Evolutionary conservation across 2,329 filamentous ascomycete species (phyloP), one percentile per base, ranked within the genome.

Genomic region (Erysiphe neolycopersici): DNA sequence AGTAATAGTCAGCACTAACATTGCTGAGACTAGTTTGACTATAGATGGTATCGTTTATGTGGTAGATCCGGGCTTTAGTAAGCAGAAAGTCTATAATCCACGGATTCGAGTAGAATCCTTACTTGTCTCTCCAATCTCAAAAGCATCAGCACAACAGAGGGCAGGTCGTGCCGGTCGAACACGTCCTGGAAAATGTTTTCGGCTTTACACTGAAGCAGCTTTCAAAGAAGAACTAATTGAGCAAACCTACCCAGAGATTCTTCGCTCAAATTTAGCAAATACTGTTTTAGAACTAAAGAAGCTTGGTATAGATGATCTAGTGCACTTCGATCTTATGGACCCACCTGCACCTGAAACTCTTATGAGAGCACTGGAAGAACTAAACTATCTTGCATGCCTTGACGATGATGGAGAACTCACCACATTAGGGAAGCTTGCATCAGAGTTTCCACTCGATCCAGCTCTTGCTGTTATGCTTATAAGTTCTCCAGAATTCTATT

Each of bases 101-200:
- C 76, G 89, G 47, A 91, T 93, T 53, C 76, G 89, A 60, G 85
- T 98, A 50, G 89, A 98, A 62, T 95, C 89, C 1, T 69, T 98
- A 8, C 68, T 98, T n/a, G 87, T 98, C 5, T 94, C 89, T 3
- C 85, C 89, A 18, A 95, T 98, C 52, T 95, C 85, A 46, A 95
- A 94, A 60, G 89, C 89, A 19, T 95, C 89, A 1, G 89, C 91
- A 10, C 83, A 94, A 59, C 89, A 98, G 63, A 72, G 91, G 59
- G 91, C 91, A 49, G 91, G 91, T 79, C 87, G 89, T 83, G 89
- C 89, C 13, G 89, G 91, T 68, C 87, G 89, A 78, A 98, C 89
- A 39, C 78, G 85, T 50, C 89, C 91, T 39, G 91, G 91, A 65
- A 98, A 98, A 61, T 95, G 89, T 62, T 98, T 95, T 70, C 74